Evolutionary conservation across 2,329 filamentous ascomycete species (phyloP), one percentile per base, ranked within the genome.

Genomic region (Fusarium multiceps): DNA sequence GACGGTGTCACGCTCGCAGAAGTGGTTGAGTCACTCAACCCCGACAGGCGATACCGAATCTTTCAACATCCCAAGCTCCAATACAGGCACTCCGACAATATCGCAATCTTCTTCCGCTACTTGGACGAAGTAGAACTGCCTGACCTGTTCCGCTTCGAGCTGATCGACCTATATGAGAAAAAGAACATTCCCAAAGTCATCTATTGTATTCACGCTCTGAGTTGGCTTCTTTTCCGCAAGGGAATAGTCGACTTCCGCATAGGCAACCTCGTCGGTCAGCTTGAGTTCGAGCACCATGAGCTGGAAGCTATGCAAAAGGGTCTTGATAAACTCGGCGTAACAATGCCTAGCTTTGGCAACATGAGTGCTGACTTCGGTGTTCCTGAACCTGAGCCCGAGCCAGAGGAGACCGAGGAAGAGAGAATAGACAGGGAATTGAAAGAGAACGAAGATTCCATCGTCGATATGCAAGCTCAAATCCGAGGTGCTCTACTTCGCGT

Each of bases 181-280:
- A 99, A 99, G 82, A 99, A 99, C 75, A 97, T 98, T 2, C 96
- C 96, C 6, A 99, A 98, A 80, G 97, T 98, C 78, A 99, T 99
- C 67, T 97, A 99, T 82, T 99, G 96, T 78, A 96, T 99, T 55
- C 96, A 99, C 76, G 96, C 96, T 0, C 84, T 99, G 20, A 98
- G 95, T 78, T 99, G 95, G 94, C 86, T 99, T n/a, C 85, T 99
- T 13, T 98, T 93, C 80, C 91, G 96, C 50, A 96, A 98, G 79
- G 95, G 96, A 2, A 93, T 98, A 68, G 92, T 98, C 41, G 92
- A 94, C 76, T 98, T 99, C 80, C 90, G 94, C 11, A 99, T 99
- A 76, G 96, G 95, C 18, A 99, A 99, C 75, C 85, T 99, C 45
- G 93, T 99, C 59, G 96, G 96, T 34, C 95, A 99, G 78, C 88